Evolutionary conservation across 2,329 filamentous ascomycete genomes (phyloP).

Genomic region (Iodosphaeria phyllophila): DNA sequence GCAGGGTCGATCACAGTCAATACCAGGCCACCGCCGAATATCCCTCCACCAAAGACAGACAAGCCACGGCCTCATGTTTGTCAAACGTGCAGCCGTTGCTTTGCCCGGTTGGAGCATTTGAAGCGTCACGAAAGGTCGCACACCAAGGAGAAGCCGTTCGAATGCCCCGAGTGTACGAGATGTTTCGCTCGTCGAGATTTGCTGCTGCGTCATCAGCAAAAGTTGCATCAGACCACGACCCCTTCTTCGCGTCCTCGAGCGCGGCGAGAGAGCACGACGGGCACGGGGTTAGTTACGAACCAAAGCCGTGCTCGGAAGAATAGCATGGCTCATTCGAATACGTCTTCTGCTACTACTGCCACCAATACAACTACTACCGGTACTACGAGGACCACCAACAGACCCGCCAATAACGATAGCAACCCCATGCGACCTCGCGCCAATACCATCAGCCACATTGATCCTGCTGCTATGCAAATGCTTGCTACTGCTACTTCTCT

Average conservation of each 20-base stretch:
- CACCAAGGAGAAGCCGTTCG: slow-evolving; percentile 81
- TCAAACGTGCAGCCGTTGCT: slow-evolving; percentile 75
- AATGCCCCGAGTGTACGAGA: slow-evolving; percentile 83
- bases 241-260: slow-evolving; percentile 75
- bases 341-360: slow-evolving; percentile 23
- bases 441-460: slow-evolving; percentile 92
- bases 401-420: slow-evolving; percentile 31
- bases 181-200: slow-evolving; percentile 92
- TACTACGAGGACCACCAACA: too few relatives aligned
- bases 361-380: slow-evolving; percentile 26
- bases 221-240: slow-evolving; percentile 84
- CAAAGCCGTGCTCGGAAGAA: slow-evolving; percentile 76
- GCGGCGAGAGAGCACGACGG: slow-evolving; percentile 74
- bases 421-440: slow-evolving; percentile 68
- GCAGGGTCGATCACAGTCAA: slow-evolving; percentile 23
- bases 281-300: slow-evolving; percentile 37
- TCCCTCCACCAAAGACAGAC: slow-evolving; percentile 83
- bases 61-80: slow-evolving; percentile 94
- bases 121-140: slow-evolving; percentile 77
- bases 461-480: slow-evolving; percentile 56
- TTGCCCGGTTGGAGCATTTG: slow-evolving; percentile 85
- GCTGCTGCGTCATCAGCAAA: slow-evolving; percentile 89
- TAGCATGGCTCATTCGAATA: slow-evolving; percentile 49
- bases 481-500: slow-evolving; percentile 44
- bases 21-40: slow-evolving; percentile 17